A percentile compares a stretch with the other conserved stretches of the same genome.
phyloP scores from a whole-genome alignment of 179 eudicot species.

The Silene vulgaris region DNA sequence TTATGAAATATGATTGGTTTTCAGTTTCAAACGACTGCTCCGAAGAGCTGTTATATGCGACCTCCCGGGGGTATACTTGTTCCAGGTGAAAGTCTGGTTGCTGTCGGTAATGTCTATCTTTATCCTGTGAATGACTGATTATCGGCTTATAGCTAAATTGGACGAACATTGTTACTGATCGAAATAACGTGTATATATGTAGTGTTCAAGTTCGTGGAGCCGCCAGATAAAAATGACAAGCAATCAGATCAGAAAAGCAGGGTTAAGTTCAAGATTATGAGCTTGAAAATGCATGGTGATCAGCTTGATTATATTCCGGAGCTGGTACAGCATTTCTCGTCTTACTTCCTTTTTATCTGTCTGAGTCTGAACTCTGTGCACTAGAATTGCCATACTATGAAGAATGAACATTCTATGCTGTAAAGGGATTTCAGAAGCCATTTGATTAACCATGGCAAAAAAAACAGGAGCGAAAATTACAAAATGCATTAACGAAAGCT shows the following conservation, averaged over 20 bases:
- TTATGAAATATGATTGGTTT: background rate
- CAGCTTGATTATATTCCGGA: slow-evolving; percentile 57
- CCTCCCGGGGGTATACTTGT: slow-evolving; percentile 72
- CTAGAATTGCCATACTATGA: background rate
- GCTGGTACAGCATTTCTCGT: slow-evolving; percentile 39
- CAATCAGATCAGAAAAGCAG: slow-evolving; percentile 45
- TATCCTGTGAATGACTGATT: background rate
- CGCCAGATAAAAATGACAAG: slow-evolving; percentile 59
- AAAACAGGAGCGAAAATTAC: no score
- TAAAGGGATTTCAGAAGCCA: no score
- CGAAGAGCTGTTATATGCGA: slow-evolving; percentile 70
- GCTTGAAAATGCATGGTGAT: slow-evolving; percentile 65
- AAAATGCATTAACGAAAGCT: no score
- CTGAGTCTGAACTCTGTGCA: background rate
- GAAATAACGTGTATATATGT: background rate
- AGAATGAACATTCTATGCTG: no score
- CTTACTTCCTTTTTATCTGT: background rate
- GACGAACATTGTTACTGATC: background rate
- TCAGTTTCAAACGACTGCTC: slow-evolving; percentile 77
- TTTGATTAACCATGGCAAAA: no score
- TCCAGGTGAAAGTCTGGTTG: slow-evolving; percentile 66
- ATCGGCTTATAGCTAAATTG: background rate
- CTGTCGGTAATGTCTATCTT: slow-evolving; percentile 44
- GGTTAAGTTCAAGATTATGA: slow-evolving; percentile 76
- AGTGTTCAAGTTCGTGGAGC: slow-evolving; percentile 77